Evolutionary conservation across 768 basidiomycete genomes (phyloP).

Genomic region (Gloeophyllum trabeum): DNA sequence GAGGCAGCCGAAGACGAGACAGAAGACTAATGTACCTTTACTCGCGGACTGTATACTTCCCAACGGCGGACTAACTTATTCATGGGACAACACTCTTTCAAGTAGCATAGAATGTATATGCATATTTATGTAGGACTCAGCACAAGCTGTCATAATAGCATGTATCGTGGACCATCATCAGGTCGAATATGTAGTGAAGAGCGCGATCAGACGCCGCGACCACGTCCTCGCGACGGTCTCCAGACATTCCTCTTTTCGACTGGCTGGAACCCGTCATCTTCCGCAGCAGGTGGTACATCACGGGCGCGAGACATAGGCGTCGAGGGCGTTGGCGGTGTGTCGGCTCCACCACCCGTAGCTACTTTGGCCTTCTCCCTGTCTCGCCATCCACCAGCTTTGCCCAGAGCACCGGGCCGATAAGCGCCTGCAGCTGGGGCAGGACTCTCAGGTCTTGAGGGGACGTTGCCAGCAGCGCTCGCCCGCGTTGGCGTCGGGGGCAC

Average conservation of each 20-base stretch:
- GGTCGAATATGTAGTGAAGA: no score
- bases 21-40: not conserved
- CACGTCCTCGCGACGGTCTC: conserved; percentile 11
- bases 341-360: conserved; percentile 18
- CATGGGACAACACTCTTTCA: no score
- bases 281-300: conserved; percentile 29
- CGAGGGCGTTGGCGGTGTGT: conserved; percentile 17
- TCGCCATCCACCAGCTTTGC: conserved; percentile 47
- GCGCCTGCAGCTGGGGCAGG: conserved; percentile 16
- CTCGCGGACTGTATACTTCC: no score
- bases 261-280: conserved; percentile 66
- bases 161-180: no score
- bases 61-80: no score
- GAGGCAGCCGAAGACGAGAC: conserved; percentile 36
- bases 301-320: conserved; percentile 3
- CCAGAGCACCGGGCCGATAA: conserved; percentile 20
- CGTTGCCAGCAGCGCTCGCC: conserved; percentile 8
- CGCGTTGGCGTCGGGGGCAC: conserved; percentile 17
- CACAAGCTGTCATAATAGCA: no score
- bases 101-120: not conserved
- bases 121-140: no score
- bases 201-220: not conserved
- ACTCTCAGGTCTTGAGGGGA: conserved; percentile 4
- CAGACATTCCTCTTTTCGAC: conserved; percentile 31
- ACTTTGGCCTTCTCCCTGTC: conserved; percentile 37